A percentile compares a stretch with the other conserved stretches of the same genome.
Conservation (phyloP, 768 basidiomycete species). For the Hemileccinum rubropunctum region DNA sequence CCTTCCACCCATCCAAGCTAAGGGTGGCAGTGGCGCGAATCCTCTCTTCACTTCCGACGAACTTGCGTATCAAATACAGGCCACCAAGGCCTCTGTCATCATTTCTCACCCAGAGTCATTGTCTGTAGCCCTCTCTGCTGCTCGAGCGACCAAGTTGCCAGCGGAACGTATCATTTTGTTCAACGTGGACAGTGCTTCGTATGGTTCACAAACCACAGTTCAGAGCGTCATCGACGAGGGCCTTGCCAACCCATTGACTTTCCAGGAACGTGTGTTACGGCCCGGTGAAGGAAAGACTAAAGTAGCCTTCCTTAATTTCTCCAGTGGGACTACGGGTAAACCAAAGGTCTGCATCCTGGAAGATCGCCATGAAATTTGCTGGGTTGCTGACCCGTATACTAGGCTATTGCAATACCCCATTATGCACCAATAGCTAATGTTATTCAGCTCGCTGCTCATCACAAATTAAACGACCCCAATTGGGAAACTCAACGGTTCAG, state of each 20-base stretch:
- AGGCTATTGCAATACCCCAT: slow-evolving; percentile 64
- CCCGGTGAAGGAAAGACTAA: slow-evolving; percentile 67
- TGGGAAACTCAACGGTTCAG: slow-evolving; percentile 52
- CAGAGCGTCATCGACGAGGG: slow-evolving; percentile 51
- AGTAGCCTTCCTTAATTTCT: slow-evolving; percentile 69
- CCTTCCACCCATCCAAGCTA: neutral
- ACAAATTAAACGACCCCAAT: slow-evolving; percentile 43
- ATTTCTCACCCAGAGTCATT: slow-evolving; percentile 47
- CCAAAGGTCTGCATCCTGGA: slow-evolving; percentile 53
- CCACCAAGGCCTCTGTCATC: slow-evolving; percentile 46
- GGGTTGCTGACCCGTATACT: neutral
- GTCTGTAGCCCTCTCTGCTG: slow-evolving; percentile 44
- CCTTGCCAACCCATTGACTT: slow-evolving; percentile 35
- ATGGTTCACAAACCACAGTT: slow-evolving; percentile 34
- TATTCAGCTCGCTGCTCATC: slow-evolving; percentile 56
- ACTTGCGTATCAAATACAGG: slow-evolving; percentile 52
- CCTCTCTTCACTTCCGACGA: slow-evolving; percentile 58
- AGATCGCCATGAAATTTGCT: neutral
- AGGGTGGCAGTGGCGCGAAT: slow-evolving; percentile 52
- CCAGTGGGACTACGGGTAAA: slow-evolving; percentile 72
- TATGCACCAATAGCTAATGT: slow-evolving; percentile 58
- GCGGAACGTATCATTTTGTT: slow-evolving; percentile 44
- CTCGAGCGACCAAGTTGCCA: slow-evolving; percentile 38
- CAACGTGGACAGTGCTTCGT: slow-evolving; percentile 24
- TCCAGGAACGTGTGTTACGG: slow-evolving; percentile 48